Percentiles rank a stretch among this genome's conserved stretches.
phyloP scores from a whole-genome alignment of 306 rosid genomes.

The Vigna unguiculata region DNA sequence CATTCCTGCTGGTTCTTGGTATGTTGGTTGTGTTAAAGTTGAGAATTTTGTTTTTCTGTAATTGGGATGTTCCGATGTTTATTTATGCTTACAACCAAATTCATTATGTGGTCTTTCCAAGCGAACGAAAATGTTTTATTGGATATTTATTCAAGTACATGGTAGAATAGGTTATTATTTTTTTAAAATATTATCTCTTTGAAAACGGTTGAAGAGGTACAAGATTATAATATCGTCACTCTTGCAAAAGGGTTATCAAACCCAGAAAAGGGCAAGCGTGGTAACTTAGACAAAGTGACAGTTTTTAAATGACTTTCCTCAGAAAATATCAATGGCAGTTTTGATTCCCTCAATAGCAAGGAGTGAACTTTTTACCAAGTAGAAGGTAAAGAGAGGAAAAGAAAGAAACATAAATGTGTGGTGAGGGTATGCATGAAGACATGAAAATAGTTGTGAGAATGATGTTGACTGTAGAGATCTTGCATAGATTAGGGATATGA shows the following conservation, averaged over 20 bases:
- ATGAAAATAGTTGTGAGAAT: not conserved
- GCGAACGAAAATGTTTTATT: not conserved
- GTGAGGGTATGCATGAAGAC: not conserved
- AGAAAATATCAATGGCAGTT: not conserved
- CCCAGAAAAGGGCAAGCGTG: not conserved
- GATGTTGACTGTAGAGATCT: not conserved
- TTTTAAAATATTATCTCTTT: not conserved
- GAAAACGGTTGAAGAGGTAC: not conserved
- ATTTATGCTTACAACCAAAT: not conserved
- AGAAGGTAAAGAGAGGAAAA: not conserved
- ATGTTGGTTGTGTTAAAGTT: conserved; percentile 36
- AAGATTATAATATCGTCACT: too few relatives aligned
- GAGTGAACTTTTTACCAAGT: not conserved
- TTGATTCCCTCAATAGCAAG: not conserved
- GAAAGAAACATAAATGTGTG: not conserved
- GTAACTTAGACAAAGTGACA: not conserved
- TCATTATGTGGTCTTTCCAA: not conserved
- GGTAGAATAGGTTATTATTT: not conserved
- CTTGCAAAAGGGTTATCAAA: not conserved
- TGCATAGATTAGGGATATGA: not conserved
- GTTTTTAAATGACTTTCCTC: not conserved
- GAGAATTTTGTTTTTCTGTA: not conserved
- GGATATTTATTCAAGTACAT: not conserved
- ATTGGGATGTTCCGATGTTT: not conserved
- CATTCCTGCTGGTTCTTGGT: conserved; percentile 96